phyloP scores from a whole-genome alignment of 495 filamentous ascomycete species.

The Hypoxylon crocopeplum region DNA sequence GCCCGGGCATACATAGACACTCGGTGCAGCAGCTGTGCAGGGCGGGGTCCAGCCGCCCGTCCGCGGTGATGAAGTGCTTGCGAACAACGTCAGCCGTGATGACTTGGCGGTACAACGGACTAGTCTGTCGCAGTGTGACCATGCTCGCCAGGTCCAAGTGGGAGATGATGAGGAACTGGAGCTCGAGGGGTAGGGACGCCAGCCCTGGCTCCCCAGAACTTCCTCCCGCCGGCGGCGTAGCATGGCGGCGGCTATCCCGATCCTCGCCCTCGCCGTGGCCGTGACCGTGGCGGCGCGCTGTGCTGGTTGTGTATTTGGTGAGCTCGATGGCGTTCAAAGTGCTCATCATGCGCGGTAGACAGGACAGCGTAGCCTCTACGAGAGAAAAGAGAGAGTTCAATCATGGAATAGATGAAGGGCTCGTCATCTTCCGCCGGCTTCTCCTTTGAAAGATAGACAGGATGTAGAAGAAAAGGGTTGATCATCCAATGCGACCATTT shows the following conservation, averaged over 20 bases:
- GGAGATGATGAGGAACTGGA: conserved; percentile 39
- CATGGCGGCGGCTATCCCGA: conserved; percentile 3
- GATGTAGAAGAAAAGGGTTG: conserved; percentile 13
- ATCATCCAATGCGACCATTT: conserved; percentile 32
- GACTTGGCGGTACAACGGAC: conserved; percentile 34
- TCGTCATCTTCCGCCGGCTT: conserved; percentile 27
- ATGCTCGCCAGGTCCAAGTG: conserved; percentile 39
- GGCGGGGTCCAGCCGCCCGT: conserved; percentile 8
- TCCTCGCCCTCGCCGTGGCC: background rate
- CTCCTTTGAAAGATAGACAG: conserved; percentile 26
- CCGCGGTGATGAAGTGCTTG: conserved; percentile 23
- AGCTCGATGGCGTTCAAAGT: conserved; percentile 31
- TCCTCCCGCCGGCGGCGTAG: conserved; percentile 3
- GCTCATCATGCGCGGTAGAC: conserved; percentile 29
- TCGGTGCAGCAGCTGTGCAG: conserved; percentile 34
- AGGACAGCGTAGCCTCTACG: conserved; percentile 10
- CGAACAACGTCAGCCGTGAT: conserved; percentile 36
- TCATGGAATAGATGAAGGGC: conserved; percentile 36
- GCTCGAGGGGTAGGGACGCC: conserved; percentile 35
- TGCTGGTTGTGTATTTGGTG: conserved; percentile 6
- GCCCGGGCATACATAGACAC: conserved; percentile 40
- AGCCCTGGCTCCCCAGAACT: conserved; percentile 6
- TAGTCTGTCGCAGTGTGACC: conserved; percentile 32
- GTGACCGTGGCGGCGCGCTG: background rate
- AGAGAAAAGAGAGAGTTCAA: conserved; percentile 20